Evolutionary conservation across 495 filamentous ascomycete genomes (phyloP).

Genomic region (Ramalina peruviana): DNA sequence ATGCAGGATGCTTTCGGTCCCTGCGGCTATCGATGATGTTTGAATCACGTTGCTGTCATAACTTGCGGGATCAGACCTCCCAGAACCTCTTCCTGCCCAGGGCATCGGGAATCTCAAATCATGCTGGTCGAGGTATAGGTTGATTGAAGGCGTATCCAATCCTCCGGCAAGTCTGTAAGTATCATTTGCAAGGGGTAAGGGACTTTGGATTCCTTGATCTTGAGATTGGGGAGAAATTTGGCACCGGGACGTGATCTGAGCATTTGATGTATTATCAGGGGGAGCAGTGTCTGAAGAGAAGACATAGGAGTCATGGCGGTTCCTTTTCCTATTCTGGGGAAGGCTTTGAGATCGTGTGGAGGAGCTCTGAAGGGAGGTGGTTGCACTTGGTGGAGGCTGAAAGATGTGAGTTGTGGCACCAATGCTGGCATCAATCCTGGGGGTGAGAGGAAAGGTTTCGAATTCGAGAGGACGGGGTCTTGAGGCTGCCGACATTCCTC

Average conservation of each 20-base stretch:
- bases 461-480: too few relatives aligned
- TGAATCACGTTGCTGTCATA: conserved; percentile 6
- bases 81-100: conserved; percentile 21
- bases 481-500: too few relatives aligned
- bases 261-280: conserved; percentile 3
- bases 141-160: conserved; percentile 43
- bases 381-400: conserved; percentile 51
- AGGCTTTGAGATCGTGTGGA: neutral
- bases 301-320: conserved; percentile 18
- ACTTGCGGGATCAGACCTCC: conserved; percentile 13
- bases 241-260: neutral
- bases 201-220: conserved; percentile 15
- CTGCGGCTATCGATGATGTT: conserved; percentile 28
- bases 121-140: neutral
- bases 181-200: conserved; percentile 37
- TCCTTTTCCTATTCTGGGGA: conserved; percentile 27
- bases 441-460: conserved; percentile 24
- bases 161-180: conserved; percentile 48
- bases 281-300: conserved; percentile 2
- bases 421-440: conserved; percentile 36
- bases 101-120: neutral
- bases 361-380: conserved; percentile 44
- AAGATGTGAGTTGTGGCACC: conserved; percentile 49
- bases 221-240: neutral
- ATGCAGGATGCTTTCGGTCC: conserved; percentile 8